Conservation (phyloP, 2,329 filamentous ascomycete genomes). For the Botrytis paeoniae region DNA sequence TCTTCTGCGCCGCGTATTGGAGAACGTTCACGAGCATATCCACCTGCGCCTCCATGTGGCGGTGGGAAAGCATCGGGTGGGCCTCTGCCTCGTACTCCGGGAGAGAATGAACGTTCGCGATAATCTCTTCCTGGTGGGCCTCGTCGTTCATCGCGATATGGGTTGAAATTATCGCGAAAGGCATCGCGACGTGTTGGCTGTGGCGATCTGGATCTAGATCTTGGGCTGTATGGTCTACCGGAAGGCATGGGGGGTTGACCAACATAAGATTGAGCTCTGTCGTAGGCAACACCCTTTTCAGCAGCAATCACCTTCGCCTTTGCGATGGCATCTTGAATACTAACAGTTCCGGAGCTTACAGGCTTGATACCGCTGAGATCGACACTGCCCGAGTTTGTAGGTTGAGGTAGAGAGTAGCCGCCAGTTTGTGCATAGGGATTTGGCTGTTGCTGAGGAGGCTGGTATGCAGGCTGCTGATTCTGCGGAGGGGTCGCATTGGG, state of each 20-base stretch:
- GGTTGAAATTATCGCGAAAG: conserved; percentile 73
- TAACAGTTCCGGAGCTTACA: conserved; percentile 75
- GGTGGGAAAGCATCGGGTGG: conserved; percentile 56
- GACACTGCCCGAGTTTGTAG: conserved; percentile 70
- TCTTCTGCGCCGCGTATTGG: conserved; percentile 54
- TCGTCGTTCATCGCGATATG: conserved; percentile 82
- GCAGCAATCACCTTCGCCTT: conserved; percentile 80
- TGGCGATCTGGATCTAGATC: conserved; percentile 69
- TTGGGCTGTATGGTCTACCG: conserved; percentile 59
- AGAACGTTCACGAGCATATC: conserved; percentile 52
- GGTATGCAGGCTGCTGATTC: conserved; percentile 36
- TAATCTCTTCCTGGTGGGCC: conserved; percentile 53
- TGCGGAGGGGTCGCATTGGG: conserved; percentile 48
- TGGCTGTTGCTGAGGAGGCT: conserved; percentile 44
- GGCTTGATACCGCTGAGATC: conserved; percentile 80
- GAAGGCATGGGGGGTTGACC: conserved; percentile 45
- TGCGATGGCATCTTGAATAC: conserved; percentile 78
- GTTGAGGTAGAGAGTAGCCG: conserved; percentile 46
- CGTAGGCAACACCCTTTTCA: conserved; percentile 70
- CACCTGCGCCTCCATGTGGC: conserved; percentile 50
- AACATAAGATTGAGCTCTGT: conserved; percentile 47
- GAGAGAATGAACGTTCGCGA: conserved; percentile 72
- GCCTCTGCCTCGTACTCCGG: conserved; percentile 53
- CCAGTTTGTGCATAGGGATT: conserved; percentile 42
- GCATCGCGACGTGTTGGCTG: conserved; percentile 66